Base-by-base conservation (phyloP, 2,329 filamentous ascomycete species). In the Polytolypa hystricis region DNA sequence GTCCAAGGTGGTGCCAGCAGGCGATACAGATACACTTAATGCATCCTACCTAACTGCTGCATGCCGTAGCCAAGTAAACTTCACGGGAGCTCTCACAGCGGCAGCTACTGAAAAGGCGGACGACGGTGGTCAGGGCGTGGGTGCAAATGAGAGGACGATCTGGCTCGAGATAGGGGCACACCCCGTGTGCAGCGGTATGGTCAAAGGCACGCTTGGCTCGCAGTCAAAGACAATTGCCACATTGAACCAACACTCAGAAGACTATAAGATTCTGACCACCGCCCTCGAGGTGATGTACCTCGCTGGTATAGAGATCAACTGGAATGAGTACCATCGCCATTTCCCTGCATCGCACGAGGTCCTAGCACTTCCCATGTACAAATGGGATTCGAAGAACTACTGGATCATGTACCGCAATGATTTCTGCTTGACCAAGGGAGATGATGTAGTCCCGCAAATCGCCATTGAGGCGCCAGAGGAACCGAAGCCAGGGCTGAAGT, bases 131-230 rank as follows among this genome's bases (percentile, higher is more conserved):
- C n/a, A n/a, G n/a, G n/a, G n/a, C n/a, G n/a, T n/a, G n/a, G n/a
- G n/a, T n/a, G n/a, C n/a, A n/a, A n/a, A n/a, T n/a, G 73, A 77
- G 44, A 74, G 77, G 58, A 81, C 78, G 4, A 68, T 77, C 19
- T 84, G 75, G 73, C 62, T 86, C 38, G 81, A 86, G 54, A 62
- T 85, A 44, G 81, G 81, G n/a, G 79, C 81, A 25, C 77, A 84
- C 49, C 79, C 80, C 0, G 72, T 84, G 10, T 81, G 74, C 56
- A 69, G 70, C 30, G 71, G 71, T 41, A 77, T 85, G 69, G 70
- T 84, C 45, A 80, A 79, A 62, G 70, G 73, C 11, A 74, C 71
- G 4, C 68, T 81, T 37, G 71, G 70, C 17, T 57, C 61, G 4
- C 60, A 66, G 7, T 71, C 70, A 17, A 64, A 70, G 27, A 70